These are phyloP conservation scores for Leptographium radiaticola DNA, from an alignment of 2,329 filamentous ascomycete species.

Conservation along the genomic window DNA sequence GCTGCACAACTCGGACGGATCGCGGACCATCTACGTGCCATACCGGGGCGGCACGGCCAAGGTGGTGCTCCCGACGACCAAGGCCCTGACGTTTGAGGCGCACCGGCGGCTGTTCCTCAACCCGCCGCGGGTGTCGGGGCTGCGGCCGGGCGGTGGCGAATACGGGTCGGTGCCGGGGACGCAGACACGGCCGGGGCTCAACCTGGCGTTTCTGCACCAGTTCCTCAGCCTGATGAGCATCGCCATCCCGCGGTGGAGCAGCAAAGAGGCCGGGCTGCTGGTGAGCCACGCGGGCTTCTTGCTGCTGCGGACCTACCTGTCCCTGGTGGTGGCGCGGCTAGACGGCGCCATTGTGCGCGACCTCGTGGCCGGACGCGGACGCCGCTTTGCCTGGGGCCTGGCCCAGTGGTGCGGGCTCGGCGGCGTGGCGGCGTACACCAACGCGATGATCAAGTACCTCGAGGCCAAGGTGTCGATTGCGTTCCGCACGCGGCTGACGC, in stretches of 20 bases:
- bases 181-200: constrained; percentile 86
- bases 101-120: constrained; percentile 88
- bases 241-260: constrained; percentile 91
- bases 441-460: constrained; percentile 97
- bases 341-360: constrained; percentile 96
- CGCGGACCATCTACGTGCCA: constrained; percentile 86
- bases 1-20: constrained; percentile 85
- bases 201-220: constrained; percentile 91
- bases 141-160: constrained; percentile 57
- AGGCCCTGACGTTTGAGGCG: constrained; percentile 88
- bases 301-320: constrained; percentile 85
- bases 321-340: constrained; percentile 78
- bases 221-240: constrained; percentile 94
- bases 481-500: constrained; percentile 84
- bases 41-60: constrained; percentile 81
- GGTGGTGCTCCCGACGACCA: constrained; percentile 82
- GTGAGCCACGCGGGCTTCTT: constrained; percentile 82
- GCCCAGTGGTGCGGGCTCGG: constrained; percentile 78
- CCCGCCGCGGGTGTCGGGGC: constrained; percentile 69
- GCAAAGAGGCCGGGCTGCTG: constrained; percentile 86
- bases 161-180: constrained; percentile 62
- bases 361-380: constrained; percentile 87
- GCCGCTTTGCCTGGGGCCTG: constrained; percentile 76
- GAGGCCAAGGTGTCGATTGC: constrained; percentile 97
- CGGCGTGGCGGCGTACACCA: constrained; percentile 88